Evolutionary conservation across 140 eudicot genomes (phyloP).

Genomic region (Oenanthe javanica): DNA sequence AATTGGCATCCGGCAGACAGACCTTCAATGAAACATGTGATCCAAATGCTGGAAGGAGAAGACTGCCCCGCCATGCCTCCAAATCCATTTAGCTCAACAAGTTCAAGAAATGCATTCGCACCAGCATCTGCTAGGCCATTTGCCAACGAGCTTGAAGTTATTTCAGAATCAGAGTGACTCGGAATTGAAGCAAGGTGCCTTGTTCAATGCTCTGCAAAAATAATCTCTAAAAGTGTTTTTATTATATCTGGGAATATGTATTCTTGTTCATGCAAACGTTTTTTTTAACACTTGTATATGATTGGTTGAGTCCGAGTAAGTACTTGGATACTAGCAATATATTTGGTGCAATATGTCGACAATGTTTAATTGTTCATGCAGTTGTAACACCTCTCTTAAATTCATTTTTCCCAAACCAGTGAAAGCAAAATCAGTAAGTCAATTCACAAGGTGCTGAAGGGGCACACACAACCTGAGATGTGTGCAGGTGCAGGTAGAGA

Average conservation of each 20-base stretch:
- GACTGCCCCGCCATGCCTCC: constrained; percentile 4
- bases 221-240: neutral
- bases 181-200: neutral
- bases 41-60: constrained; percentile 10
- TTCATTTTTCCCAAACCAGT: neutral
- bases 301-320: neutral
- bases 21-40: constrained; percentile 12
- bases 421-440: too few species aligned
- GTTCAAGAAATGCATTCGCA: neutral
- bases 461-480: neutral
- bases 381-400: too few species aligned
- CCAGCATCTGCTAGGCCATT: neutral
- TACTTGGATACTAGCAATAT: neutral
- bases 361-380: neutral
- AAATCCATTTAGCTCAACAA: constrained; percentile 8
- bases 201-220: neutral
- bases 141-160: constrained; percentile 10
- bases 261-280: neutral
- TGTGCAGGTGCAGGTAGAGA: neutral
- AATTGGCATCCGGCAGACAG: constrained; percentile 7
- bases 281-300: neutral
- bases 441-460: neutral
- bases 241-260: neutral
- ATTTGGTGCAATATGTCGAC: neutral
- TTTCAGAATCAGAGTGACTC: constrained; percentile 4